Conservation (phyloP, 345 rosid species). For the Aquilaria sinensis region DNA sequence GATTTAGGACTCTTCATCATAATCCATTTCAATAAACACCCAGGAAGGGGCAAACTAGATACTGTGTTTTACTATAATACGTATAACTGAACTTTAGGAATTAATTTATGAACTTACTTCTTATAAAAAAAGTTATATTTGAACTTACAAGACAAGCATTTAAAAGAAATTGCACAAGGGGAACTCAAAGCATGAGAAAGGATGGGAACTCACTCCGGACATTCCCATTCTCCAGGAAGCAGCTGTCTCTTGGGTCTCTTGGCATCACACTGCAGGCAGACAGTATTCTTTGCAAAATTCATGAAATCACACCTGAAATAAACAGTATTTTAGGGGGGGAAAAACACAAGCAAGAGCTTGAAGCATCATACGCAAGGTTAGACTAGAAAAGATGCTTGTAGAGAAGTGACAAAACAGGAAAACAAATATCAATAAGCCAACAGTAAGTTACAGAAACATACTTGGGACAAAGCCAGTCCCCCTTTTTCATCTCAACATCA, state of each 20-base stretch:
- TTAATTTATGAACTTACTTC: no score
- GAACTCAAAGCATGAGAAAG: background rate
- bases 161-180: no score
- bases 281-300: conserved; percentile 93
- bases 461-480: conserved; percentile 99
- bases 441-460: conserved; percentile 27
- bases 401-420: background rate
- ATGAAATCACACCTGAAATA: conserved; percentile 84
- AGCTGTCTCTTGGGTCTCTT: conserved; percentile 94
- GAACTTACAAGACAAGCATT: no score
- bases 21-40: no score
- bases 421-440: background rate
- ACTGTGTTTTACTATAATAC: no score
- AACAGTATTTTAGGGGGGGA: conserved; percentile 11
- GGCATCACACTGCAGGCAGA: conserved; percentile 96
- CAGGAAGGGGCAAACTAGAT: no score
- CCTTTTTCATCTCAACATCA: conserved; percentile 96
- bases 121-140: no score
- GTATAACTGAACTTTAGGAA: no score
- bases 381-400: background rate
- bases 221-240: conserved; percentile 99
- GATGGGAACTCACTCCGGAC: conserved; percentile 75
- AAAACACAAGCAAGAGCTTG: background rate
- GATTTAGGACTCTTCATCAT: no score
- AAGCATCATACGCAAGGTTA: conserved; percentile 1